Evolutionary conservation across 495 filamentous ascomycete species (phyloP).

Genomic region (Parmelia sp.): DNA sequence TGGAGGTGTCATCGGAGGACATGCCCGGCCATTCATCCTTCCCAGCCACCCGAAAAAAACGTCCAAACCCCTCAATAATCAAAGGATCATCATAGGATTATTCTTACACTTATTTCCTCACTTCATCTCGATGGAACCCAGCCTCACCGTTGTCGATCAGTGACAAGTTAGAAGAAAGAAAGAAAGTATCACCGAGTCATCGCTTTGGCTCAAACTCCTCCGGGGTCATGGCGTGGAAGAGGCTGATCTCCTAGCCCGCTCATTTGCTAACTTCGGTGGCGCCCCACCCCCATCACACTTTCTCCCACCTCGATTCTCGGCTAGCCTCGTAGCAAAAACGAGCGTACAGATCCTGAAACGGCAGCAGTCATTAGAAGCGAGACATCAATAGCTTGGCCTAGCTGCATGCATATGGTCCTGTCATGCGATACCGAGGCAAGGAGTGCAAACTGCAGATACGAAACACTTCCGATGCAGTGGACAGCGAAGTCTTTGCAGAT

Average conservation of each 20-base stretch:
- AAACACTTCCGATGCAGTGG: background rate
- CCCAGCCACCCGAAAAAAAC: background rate
- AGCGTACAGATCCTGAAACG: constrained; percentile 19
- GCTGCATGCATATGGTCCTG: background rate
- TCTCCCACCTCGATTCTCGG: background rate
- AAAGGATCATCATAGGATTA: too few species aligned
- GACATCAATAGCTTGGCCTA: background rate
- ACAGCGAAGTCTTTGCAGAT: background rate
- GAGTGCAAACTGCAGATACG: background rate
- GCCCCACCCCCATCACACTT: background rate
- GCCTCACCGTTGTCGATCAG: background rate
- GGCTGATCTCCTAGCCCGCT: constrained; percentile 14
- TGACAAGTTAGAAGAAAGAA: too few species aligned
- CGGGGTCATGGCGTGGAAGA: constrained; percentile 16
- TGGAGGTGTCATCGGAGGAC: background rate
- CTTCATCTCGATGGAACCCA: background rate
- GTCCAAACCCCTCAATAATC: background rate
- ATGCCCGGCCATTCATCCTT: background rate
- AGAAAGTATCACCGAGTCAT: background rate
- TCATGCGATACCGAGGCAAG: background rate
- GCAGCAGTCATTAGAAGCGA: too few species aligned
- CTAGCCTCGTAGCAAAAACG: constrained; percentile 8
- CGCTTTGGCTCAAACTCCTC: constrained; percentile 6
- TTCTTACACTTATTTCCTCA: background rate
- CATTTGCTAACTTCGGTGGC: constrained; percentile 10